These are phyloP conservation scores for Craterostigma plantagineum DNA, from an alignment of 257 asterid species.

Conservation along the genomic window DNA sequence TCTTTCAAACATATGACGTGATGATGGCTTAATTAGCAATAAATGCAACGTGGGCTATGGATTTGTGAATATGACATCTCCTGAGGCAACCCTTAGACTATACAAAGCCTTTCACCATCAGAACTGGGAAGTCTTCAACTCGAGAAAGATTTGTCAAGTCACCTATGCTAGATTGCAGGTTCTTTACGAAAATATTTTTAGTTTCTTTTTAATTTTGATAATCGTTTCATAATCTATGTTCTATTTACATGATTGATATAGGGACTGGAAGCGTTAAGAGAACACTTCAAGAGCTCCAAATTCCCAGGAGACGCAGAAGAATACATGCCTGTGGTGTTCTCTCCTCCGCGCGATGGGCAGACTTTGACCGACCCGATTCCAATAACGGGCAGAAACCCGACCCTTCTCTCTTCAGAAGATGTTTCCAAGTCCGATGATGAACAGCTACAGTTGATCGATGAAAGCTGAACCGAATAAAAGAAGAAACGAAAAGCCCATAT, in stretches of 20 bases:
- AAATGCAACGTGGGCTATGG: constrained; percentile 99
- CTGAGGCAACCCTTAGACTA: constrained; percentile 76
- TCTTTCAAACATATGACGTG: not conserved
- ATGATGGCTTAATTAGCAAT: constrained; percentile 19
- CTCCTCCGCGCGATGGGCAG: constrained; percentile 80
- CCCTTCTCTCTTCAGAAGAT: too few species aligned
- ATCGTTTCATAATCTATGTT: not conserved
- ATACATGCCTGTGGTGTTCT: constrained; percentile 78
- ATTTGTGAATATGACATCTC: constrained; percentile 98
- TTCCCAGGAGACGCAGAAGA: constrained; percentile 75
- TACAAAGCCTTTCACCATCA: constrained; percentile 87
- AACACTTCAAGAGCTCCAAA: constrained; percentile 91
- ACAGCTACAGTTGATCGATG: too few species aligned
- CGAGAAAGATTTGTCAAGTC: constrained; percentile 85
- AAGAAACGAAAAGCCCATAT: too few species aligned
- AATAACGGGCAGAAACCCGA: constrained; percentile 5
- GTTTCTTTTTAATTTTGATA: not conserved
- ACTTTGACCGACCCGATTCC: constrained; percentile 36
- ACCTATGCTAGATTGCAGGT: constrained; percentile 97
- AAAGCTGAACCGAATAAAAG: too few species aligned
- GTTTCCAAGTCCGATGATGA: too few species aligned
- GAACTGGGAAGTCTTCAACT: constrained; percentile 92
- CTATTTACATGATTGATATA: not conserved
- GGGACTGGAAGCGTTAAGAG: constrained; percentile 84
- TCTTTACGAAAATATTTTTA: not conserved